Percentiles rank a stretch among this genome's conserved stretches.
Conservation (phyloP, 1,139 yeast species). For the Wickerhamomyces sp. region DNA sequence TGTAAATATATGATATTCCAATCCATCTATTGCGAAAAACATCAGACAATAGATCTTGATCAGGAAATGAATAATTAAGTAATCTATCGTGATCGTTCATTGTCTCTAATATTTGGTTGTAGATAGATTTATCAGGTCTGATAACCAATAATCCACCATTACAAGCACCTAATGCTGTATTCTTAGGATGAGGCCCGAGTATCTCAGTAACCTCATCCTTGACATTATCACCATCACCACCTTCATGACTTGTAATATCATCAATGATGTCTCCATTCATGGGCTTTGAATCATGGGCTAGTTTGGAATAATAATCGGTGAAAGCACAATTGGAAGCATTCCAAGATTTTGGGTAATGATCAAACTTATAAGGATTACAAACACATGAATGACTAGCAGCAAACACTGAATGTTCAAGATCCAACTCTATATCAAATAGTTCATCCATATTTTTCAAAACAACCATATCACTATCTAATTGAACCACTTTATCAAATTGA, state of each 20-base stretch:
- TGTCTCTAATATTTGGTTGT: slow-evolving; percentile 34
- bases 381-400: slow-evolving; percentile 60
- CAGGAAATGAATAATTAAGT: slow-evolving; percentile 44
- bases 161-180: slow-evolving; percentile 39
- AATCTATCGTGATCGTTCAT: slow-evolving; percentile 24
- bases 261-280: too few species aligned
- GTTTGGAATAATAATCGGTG: slow-evolving; percentile 30
- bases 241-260: too few species aligned
- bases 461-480: slow-evolving; percentile 53
- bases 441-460: slow-evolving; percentile 52
- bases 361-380: slow-evolving; percentile 46
- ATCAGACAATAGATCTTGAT: slow-evolving; percentile 50
- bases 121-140: slow-evolving; percentile 33
- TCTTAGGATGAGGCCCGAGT: slow-evolving; percentile 36
- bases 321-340: slow-evolving; percentile 42
- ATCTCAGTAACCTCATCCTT: slow-evolving; percentile 12
- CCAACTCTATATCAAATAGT: slow-evolving; percentile 36
- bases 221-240: too few species aligned
- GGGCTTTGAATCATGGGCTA: slow-evolving; percentile 8
- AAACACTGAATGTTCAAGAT: slow-evolving; percentile 30
- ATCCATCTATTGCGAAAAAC: slow-evolving; percentile 45
- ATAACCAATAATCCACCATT: slow-evolving; percentile 52
- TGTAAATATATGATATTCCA: slow-evolving; percentile 45
- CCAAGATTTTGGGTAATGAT: slow-evolving; percentile 53
- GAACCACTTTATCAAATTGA: slow-evolving; percentile 46